Conservation (phyloP, 75 land plant species). For the Picea glauca region DNA sequence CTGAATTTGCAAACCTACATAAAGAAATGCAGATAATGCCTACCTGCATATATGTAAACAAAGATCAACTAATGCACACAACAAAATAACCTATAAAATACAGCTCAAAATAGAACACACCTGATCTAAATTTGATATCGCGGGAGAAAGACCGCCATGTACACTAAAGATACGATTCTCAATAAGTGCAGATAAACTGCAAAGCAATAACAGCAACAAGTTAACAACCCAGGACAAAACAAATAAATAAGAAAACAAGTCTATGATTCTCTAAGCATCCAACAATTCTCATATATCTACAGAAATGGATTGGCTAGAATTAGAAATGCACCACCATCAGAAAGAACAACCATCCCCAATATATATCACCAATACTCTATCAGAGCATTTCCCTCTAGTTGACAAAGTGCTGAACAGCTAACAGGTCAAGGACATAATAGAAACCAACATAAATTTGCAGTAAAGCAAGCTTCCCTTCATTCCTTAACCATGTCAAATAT, state of each 20-base stretch:
- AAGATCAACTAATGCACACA: not conserved
- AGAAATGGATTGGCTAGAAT: not conserved
- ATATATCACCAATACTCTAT: not conserved
- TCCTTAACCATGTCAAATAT: no score
- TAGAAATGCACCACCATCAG: not conserved
- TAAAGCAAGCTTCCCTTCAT: no score
- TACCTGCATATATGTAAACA: not conserved
- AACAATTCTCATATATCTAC: no score
- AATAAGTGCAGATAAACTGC: conserved; percentile 96
- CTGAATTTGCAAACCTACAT: not conserved
- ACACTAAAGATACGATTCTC: conserved; percentile 96
- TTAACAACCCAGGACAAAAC: not conserved
- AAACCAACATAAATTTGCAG: not conserved
- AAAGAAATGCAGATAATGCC: not conserved
- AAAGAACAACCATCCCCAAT: not conserved
- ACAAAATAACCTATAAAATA: not conserved
- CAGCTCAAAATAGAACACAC: conserved; percentile 21
- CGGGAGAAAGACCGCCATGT: conserved; percentile 98
- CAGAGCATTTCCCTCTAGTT: not conserved
- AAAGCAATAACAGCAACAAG: conserved; percentile 9
- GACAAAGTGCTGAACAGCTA: not conserved
- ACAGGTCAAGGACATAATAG: not conserved
- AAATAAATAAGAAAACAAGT: conserved; percentile 3
- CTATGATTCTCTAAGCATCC: not conserved
- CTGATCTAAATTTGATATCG: conserved; percentile 90